Conservation (phyloP, 371 early-diverging fungal genomes). For the Syncephalastrum contaminatum region DNA sequence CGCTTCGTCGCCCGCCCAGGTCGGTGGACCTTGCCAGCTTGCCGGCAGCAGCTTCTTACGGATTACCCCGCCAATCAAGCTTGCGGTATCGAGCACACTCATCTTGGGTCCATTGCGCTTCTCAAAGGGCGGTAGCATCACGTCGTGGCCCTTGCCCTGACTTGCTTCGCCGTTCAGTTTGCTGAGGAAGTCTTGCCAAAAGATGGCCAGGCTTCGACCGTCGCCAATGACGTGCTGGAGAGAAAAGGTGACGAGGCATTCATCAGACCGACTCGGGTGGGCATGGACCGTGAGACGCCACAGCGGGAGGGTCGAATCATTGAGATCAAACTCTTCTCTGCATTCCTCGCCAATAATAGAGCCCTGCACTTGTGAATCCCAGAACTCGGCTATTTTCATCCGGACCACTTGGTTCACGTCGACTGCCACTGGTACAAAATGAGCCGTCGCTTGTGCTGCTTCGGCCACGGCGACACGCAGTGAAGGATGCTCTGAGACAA, state of each 20-base stretch:
- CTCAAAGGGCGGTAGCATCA: conserved; percentile 24
- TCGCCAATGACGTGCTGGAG: conserved; percentile 34
- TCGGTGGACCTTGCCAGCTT: background rate
- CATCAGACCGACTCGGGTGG: conserved; percentile 8
- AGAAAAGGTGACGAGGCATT: conserved; percentile 15
- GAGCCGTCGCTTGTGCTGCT: conserved; percentile 13
- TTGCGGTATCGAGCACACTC: conserved; percentile 16
- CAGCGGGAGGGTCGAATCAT: conserved; percentile 20
- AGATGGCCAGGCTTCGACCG: conserved; percentile 31
- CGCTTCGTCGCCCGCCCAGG: too few species aligned
- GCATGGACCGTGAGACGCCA: conserved; percentile 30
- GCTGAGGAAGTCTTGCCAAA: conserved; percentile 29
- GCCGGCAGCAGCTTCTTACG: conserved; percentile 16
- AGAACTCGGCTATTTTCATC: conserved; percentile 9
- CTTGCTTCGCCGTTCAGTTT: conserved; percentile 12
- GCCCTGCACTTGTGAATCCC: conserved; percentile 7
- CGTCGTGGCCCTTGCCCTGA: background rate
- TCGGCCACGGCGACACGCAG: conserved; percentile 25
- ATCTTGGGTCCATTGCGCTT: conserved; percentile 16
- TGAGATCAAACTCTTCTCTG: conserved; percentile 24
- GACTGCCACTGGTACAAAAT: conserved; percentile 24
- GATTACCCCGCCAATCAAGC: conserved; percentile 6
- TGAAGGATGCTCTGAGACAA: conserved; percentile 26
- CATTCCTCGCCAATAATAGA: conserved; percentile 15
- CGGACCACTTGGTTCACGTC: conserved; percentile 19